Evolutionary conservation across 1,284 basidiomycete genomes (phyloP).

Genomic region (Phaffia rhodozyma): DNA sequence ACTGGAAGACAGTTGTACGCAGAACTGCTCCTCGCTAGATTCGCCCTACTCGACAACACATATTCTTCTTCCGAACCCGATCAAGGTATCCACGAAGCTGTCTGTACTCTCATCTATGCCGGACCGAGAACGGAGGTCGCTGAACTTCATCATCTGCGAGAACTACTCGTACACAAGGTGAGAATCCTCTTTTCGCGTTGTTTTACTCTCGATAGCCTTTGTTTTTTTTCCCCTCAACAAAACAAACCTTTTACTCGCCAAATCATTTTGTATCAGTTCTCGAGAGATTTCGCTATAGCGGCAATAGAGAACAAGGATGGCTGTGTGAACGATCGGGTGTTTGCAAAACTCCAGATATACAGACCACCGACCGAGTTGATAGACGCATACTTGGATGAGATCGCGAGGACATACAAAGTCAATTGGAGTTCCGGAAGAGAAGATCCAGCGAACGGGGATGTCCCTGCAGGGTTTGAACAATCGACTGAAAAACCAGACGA

Average conservation of each 20-base stretch:
- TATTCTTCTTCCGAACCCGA: constrained; percentile 55
- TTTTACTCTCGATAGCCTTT: background rate
- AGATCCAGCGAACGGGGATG: background rate
- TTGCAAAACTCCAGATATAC: constrained; percentile 50
- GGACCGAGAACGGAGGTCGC: constrained; percentile 72
- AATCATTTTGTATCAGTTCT: constrained; percentile 45
- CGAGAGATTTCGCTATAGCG: constrained; percentile 63
- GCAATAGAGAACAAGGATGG: constrained; percentile 70
- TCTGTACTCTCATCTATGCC: constrained; percentile 71
- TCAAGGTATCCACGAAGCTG: constrained; percentile 57
- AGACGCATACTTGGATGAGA: constrained; percentile 62
- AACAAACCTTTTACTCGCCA: no score
- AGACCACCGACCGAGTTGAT: constrained; percentile 65
- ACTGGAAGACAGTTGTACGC: constrained; percentile 51
- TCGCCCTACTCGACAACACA: constrained; percentile 66
- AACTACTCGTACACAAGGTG: constrained; percentile 77
- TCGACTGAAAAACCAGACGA: constrained; percentile 15
- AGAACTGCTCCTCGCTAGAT: constrained; percentile 82
- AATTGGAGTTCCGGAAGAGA: constrained; percentile 6
- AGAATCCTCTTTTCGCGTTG: constrained; percentile 3
- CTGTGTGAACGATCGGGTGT: constrained; percentile 60
- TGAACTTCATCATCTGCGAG: constrained; percentile 83
- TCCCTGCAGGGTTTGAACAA: background rate
- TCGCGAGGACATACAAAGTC: constrained; percentile 2
- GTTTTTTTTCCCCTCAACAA: constrained; percentile 29